A percentile compares a stretch with the other conserved stretches of the same genome.
These are phyloP conservation scores for Mycena crocata DNA, from an alignment of 768 basidiomycete species.

Conservation along the genomic window DNA sequence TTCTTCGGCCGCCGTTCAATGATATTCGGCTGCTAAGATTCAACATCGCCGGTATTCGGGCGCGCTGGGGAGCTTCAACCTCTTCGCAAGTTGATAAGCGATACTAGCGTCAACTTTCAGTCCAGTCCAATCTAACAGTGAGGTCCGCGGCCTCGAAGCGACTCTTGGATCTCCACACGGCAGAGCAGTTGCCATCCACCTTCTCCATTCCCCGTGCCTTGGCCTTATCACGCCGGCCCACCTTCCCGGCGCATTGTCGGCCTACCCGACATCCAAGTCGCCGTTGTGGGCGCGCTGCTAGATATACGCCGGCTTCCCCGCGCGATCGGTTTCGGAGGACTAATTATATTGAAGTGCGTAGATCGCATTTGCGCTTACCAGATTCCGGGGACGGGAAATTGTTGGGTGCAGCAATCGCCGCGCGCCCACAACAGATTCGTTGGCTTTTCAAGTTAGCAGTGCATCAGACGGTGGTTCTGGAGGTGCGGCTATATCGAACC, in stretches of 20 bases:
- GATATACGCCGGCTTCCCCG: no score
- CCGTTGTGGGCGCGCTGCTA: conserved; percentile 15
- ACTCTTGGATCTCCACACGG: no score
- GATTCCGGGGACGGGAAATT: no score
- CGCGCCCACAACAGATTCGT: conserved; percentile 16
- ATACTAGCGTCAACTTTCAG: not conserved
- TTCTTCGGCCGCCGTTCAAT: not conserved
- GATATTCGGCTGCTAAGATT: not conserved
- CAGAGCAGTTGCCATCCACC: conserved; percentile 3
- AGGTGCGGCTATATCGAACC: not conserved
- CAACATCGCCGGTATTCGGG: conserved; percentile 1
- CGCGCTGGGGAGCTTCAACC: not conserved
- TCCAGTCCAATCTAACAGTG: not conserved
- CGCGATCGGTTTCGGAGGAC: no score
- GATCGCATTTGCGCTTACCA: no score
- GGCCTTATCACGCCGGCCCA: no score
- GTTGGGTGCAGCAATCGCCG: not conserved
- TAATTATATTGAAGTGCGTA: no score
- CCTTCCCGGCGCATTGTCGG: not conserved
- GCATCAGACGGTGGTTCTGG: not conserved
- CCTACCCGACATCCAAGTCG: not conserved
- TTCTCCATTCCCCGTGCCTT: not conserved
- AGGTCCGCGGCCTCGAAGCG: no score
- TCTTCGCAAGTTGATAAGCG: conserved; percentile 8
- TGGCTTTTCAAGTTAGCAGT: no score